These are phyloP conservation scores for Cyclanthera cordifolia DNA, from an alignment of 306 rosid species.

Conservation along the genomic window DNA sequence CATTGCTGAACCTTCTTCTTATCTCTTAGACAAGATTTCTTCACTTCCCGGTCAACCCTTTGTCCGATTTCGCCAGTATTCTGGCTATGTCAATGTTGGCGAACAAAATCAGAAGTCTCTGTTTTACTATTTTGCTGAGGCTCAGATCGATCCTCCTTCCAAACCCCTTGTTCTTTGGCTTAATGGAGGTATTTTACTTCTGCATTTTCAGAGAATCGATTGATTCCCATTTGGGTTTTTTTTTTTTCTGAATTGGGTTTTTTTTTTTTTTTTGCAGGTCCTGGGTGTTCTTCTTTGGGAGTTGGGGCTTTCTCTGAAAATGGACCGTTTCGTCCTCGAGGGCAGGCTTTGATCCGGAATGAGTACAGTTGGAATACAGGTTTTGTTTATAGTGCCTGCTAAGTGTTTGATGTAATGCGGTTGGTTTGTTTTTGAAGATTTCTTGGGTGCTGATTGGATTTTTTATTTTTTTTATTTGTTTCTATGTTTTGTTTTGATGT, in stretches of 20 bases:
- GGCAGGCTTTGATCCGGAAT: slow-evolving; percentile 27
- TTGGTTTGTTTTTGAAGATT: neutral
- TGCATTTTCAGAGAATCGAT: neutral
- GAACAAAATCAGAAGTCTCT: slow-evolving; percentile 44
- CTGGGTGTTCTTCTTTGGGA: slow-evolving; percentile 54
- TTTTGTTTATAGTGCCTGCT: neutral
- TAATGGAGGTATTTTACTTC: slow-evolving; percentile 29
- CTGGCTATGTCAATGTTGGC: slow-evolving; percentile 67
- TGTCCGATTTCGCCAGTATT: slow-evolving; percentile 60
- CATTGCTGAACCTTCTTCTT: slow-evolving; percentile 15
- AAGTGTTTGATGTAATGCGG: neutral
- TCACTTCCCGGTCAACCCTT: slow-evolving; percentile 66
- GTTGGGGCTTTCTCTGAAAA: slow-evolving; percentile 53
- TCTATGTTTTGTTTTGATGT: slow-evolving; percentile 1
- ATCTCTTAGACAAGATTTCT: slow-evolving; percentile 33
- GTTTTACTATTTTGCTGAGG: slow-evolving; percentile 75
- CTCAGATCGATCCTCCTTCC: slow-evolving; percentile 53
- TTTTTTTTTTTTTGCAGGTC: slow-evolving; percentile 23
- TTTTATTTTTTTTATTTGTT: neutral
- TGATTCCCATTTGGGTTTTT: slow-evolving; percentile 1
- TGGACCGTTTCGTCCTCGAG: slow-evolving; percentile 49
- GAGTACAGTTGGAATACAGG: slow-evolving; percentile 49
- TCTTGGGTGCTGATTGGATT: neutral
- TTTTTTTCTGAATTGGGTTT: neutral
- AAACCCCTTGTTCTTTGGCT: slow-evolving; percentile 92